A percentile compares a stretch with the other conserved stretches of the same genome.
Conservation (phyloP, 345 rosid genomes). For the Murraya koenigii region DNA sequence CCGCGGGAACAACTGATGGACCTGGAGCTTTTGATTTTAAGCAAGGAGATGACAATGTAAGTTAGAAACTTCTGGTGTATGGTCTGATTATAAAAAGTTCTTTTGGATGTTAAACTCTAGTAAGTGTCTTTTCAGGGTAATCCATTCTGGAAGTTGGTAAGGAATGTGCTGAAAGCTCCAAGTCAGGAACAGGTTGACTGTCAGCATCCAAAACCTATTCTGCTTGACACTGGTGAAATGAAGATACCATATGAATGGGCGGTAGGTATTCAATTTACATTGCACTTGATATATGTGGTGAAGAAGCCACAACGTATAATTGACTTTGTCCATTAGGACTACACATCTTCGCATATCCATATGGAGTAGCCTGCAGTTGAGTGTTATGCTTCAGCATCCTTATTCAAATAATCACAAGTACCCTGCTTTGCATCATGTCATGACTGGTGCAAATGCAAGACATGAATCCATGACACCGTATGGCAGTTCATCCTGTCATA, state of each 20-base stretch:
- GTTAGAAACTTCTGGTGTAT: background rate
- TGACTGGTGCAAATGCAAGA: background rate
- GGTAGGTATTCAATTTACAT: slow-evolving; percentile 35
- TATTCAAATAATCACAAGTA: background rate
- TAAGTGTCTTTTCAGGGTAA: slow-evolving; percentile 47
- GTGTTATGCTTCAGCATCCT: background rate
- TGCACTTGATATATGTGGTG: background rate
- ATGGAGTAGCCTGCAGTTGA: background rate
- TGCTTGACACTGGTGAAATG: slow-evolving; percentile 85
- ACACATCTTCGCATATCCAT: background rate
- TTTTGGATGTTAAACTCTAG: background rate
- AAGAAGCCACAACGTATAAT: background rate
- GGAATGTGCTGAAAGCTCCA: slow-evolving; percentile 56
- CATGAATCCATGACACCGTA: background rate
- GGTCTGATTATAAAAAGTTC: background rate
- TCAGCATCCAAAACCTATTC: slow-evolving; percentile 70
- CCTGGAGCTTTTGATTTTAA: slow-evolving; percentile 83
- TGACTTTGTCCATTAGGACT: background rate
- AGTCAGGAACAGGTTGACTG: slow-evolving; percentile 51
- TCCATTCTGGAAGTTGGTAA: slow-evolving; percentile 65
- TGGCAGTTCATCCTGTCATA: background rate
- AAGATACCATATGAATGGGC: slow-evolving; percentile 79
- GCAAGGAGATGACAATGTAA: slow-evolving; percentile 75
- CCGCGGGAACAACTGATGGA: slow-evolving; percentile 86
- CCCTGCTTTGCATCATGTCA: background rate